These are phyloP conservation scores for Lotus japonicus DNA, from an alignment of 306 rosid species.

Conservation along the genomic window DNA sequence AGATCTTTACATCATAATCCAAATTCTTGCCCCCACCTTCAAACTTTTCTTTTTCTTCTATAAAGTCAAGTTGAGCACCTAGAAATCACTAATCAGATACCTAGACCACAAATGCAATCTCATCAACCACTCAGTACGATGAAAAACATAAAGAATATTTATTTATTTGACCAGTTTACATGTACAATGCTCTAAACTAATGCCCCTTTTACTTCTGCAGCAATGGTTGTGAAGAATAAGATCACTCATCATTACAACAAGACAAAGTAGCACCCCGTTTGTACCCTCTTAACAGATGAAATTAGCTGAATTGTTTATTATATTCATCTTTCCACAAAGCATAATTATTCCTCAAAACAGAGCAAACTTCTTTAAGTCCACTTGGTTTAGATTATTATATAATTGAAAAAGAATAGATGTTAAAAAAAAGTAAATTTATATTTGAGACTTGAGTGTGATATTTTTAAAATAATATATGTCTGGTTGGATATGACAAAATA, in stretches of 20 bases:
- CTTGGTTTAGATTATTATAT: neutral
- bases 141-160: neutral
- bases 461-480: too few species aligned
- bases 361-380: neutral
- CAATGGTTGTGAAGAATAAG: neutral
- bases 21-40: too few species aligned
- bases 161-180: neutral
- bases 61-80: too few species aligned
- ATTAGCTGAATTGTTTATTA: neutral
- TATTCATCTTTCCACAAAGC: neutral
- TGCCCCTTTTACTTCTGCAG: neutral
- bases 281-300: neutral
- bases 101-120: too few species aligned
- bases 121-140: neutral
- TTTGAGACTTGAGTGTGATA: too few species aligned
- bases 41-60: too few species aligned
- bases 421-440: too few species aligned
- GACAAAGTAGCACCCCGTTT: neutral
- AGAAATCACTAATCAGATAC: too few species aligned
- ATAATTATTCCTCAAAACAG: neutral
- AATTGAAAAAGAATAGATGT: neutral
- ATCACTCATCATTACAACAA: constrained; percentile 1
- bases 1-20: too few species aligned
- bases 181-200: neutral
- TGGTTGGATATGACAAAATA: too few species aligned